Percentiles rank a stretch among this genome's conserved stretches.
These are phyloP conservation scores for Hortiboletus flavorubellus DNA, from an alignment of 768 basidiomycete genomes.

Conservation along the genomic window DNA sequence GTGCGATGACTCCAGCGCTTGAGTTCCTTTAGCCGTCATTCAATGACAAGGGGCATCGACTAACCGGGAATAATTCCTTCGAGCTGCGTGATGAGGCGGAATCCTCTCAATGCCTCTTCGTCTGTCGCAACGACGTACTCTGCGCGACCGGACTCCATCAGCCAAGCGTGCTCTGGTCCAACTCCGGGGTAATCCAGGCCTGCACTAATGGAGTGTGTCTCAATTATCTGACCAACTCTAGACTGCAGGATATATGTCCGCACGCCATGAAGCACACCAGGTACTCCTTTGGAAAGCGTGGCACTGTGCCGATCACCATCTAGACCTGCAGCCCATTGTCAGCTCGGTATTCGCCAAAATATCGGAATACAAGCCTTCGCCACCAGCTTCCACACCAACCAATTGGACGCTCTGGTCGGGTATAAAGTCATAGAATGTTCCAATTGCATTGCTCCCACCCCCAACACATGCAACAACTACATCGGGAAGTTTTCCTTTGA, in stretches of 20 bases:
- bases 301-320: constrained; percentile 89
- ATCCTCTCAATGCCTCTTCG: constrained; percentile 89
- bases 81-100: constrained; percentile 84
- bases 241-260: constrained; percentile 94
- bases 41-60: constrained; percentile 15
- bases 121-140: constrained; percentile 94
- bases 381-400: constrained; percentile 95
- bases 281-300: constrained; percentile 85
- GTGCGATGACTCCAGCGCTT: constrained; percentile 93
- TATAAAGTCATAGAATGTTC: constrained; percentile 97
- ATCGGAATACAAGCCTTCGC: constrained; percentile 65
- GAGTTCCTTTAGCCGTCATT: constrained; percentile 5
- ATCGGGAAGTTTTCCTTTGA: constrained; percentile 84
- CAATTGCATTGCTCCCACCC: constrained; percentile 96
- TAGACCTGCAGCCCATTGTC: constrained; percentile 43
- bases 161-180: constrained; percentile 96
- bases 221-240: constrained; percentile 85
- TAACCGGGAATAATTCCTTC: constrained; percentile 97
- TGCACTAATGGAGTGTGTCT: constrained; percentile 96
- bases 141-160: constrained; percentile 91
- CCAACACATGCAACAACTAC: constrained; percentile 96
- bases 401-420: constrained; percentile 79
- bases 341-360: not conserved
- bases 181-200: constrained; percentile 97
- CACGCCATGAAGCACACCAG: constrained; percentile 95